phyloP scores from a whole-genome alignment of 257 asterid species.

The Nicotiana tabacum region DNA sequence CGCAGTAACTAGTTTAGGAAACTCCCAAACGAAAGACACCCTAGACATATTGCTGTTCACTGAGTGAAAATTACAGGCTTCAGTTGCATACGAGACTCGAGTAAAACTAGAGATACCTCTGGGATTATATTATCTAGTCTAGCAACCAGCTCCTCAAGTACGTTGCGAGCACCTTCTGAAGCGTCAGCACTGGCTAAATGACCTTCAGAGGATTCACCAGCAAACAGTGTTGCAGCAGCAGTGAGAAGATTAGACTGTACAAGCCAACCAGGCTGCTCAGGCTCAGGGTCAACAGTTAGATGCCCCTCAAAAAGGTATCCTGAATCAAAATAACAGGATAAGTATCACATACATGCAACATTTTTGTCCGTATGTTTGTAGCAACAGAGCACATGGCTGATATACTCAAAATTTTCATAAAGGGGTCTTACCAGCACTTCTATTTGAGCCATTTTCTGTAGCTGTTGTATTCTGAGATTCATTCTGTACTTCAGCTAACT shows the following conservation, averaged over 20 bases:
- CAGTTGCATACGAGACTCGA: background rate
- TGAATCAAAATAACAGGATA: constrained; percentile 23
- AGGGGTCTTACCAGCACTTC: constrained; percentile 42
- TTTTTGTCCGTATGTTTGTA: background rate
- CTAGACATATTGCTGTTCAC: constrained; percentile 1
- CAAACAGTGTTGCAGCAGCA: constrained; percentile 64
- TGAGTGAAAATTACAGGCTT: background rate
- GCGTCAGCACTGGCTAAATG: constrained; percentile 27
- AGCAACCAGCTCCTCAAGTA: constrained; percentile 47
- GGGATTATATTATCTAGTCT: constrained; percentile 69
- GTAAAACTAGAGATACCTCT: constrained; percentile 39
- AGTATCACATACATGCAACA: background rate
- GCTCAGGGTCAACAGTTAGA: constrained; percentile 91
- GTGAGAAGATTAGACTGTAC: constrained; percentile 56
- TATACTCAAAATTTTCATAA: background rate
- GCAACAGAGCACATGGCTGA: background rate
- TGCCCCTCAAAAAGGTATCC: constrained; percentile 98
- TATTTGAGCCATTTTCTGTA: constrained; percentile 29
- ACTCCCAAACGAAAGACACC: background rate
- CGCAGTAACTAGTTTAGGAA: background rate
- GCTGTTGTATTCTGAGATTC: constrained; percentile 36
- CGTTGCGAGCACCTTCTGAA: constrained; percentile 34
- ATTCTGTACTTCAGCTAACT: constrained; percentile 50
- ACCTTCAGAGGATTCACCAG: constrained; percentile 62
- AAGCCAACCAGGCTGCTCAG: constrained; percentile 89